Evolutionary conservation across 78 protist genomes (phyloP).

Genomic region (Dictyostelium purpureum): DNA sequence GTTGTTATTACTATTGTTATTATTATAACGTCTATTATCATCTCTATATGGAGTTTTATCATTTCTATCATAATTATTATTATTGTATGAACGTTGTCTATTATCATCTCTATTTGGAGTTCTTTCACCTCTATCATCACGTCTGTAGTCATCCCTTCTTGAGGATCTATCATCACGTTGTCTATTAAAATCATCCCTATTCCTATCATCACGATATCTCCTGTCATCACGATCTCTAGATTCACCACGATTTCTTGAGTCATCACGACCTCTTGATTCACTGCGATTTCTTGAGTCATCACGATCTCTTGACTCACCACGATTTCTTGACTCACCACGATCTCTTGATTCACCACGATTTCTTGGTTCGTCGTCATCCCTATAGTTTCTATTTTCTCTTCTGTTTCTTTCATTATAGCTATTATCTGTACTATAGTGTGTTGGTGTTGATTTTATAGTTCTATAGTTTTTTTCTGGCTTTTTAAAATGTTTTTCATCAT

Average conservation of each 20-base stretch:
- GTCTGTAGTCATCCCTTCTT: neutral
- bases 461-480: conserved; percentile 46
- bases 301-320: neutral
- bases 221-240: neutral
- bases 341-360: neutral
- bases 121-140: neutral
- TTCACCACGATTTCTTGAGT: neutral
- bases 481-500: neutral
- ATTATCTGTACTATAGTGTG: neutral
- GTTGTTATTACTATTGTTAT: conserved; percentile 18
- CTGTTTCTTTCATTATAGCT: neutral
- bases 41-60: neutral
- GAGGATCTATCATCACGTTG: conserved; percentile 8
- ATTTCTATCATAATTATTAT: too few species aligned
- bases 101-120: conserved; percentile 25
- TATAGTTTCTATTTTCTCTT: neutral
- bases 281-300: neutral
- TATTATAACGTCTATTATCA: neutral
- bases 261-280: neutral
- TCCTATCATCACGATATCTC: neutral
- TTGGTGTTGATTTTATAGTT: conserved; percentile 45
- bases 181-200: conserved; percentile 8
- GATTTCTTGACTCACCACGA: conserved; percentile 4
- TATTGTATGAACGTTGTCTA: too few species aligned
- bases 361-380: neutral